Conservation (phyloP, 768 basidiomycete species). For the Lactifluus echinatus region DNA sequence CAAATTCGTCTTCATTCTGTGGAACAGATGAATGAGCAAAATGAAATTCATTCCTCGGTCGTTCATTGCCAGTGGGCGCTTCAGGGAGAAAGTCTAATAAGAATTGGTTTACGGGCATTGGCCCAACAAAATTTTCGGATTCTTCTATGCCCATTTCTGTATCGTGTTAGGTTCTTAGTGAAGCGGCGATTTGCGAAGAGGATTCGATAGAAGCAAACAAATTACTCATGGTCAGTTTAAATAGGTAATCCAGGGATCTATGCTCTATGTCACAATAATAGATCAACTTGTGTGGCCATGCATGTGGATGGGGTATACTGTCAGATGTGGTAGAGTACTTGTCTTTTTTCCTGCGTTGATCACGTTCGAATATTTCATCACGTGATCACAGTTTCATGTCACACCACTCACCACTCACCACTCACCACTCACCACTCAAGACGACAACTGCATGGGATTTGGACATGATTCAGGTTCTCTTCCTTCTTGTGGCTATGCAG, state of each 20-base stretch:
- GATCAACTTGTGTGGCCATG: too few species aligned
- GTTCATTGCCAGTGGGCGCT: not conserved
- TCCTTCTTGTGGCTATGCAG: too few species aligned
- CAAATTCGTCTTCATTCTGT: not conserved
- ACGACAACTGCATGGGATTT: too few species aligned
- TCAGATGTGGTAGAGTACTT: too few species aligned
- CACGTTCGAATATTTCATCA: too few species aligned
- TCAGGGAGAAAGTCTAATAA: not conserved
- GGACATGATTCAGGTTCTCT: too few species aligned
- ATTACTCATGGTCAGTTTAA: not conserved
- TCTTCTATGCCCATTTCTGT: not conserved
- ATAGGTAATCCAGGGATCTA: not conserved
- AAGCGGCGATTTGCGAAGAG: not conserved
- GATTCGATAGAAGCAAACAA: not conserved
- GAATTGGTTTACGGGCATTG: not conserved
- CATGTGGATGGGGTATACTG: too few species aligned
- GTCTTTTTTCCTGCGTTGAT: too few species aligned
- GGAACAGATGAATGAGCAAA: not conserved
- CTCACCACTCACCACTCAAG: too few species aligned
- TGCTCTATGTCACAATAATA: too few species aligned
- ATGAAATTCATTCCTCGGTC: not conserved
- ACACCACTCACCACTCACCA: too few species aligned
- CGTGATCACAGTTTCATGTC: too few species aligned
- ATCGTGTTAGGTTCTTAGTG: not conserved
- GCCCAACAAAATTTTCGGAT: slow-evolving; percentile 1